phyloP scores from a whole-genome alignment of 805 yeast species.

The Zygoascus biomembranicola region DNA sequence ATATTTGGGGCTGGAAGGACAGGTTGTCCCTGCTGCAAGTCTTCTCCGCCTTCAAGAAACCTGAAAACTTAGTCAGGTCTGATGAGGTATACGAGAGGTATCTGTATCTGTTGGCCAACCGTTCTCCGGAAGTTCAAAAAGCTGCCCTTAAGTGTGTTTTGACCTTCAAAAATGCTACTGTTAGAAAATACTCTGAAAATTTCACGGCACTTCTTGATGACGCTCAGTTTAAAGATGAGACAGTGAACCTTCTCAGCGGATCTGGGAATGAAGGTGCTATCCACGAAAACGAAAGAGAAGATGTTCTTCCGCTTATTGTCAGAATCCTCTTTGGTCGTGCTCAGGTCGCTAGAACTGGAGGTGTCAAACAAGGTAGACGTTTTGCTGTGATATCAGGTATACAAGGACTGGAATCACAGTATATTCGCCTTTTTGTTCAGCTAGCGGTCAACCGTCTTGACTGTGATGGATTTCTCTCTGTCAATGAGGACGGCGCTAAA shows the following conservation, averaged over 20 bases:
- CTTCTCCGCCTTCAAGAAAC: constrained; percentile 55
- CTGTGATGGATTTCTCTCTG: constrained; percentile 29
- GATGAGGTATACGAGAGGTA: constrained; percentile 47
- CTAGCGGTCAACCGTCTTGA: constrained; percentile 53
- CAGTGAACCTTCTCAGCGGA: constrained; percentile 51
- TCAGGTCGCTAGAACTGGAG: constrained; percentile 58
- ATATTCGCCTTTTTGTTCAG: constrained; percentile 50
- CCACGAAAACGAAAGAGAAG: constrained; percentile 50
- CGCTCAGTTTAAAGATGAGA: constrained; percentile 75
- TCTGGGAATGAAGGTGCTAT: constrained; percentile 41
- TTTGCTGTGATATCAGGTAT: constrained; percentile 31
- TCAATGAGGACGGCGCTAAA: constrained; percentile 1
- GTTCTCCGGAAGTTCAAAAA: constrained; percentile 55
- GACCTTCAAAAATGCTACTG: constrained; percentile 48
- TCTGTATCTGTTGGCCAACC: constrained; percentile 51
- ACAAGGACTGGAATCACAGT: constrained; percentile 29
- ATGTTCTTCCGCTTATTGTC: constrained; percentile 62
- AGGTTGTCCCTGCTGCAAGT: constrained; percentile 43
- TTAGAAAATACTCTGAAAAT: constrained; percentile 65
- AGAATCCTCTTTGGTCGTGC: constrained; percentile 83
- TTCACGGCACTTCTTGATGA: constrained; percentile 73
- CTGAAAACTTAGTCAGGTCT: constrained; percentile 45
- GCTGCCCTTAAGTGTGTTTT: constrained; percentile 63
- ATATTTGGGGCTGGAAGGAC: constrained; percentile 23
- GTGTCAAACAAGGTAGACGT: constrained; percentile 64